phyloP scores from a whole-genome alignment of 169 alveolate species.

The Plasmodium chabaudi region DNA sequence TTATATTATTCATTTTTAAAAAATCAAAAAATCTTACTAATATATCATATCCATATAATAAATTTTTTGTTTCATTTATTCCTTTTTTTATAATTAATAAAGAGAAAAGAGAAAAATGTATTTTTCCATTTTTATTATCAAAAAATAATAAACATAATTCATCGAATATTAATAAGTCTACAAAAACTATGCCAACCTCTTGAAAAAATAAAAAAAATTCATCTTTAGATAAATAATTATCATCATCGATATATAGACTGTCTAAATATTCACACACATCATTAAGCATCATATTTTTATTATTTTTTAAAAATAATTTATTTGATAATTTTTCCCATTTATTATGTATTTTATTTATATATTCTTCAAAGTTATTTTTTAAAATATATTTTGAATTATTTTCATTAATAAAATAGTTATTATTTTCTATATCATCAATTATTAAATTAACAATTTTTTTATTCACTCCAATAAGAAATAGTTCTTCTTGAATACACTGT shows the following conservation, averaged over 20 bases:
- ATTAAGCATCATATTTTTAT: constrained; percentile 45
- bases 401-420: neutral
- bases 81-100: constrained; percentile 52
- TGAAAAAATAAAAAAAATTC: constrained; percentile 63
- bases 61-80: constrained; percentile 46
- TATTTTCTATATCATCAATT: constrained; percentile 17
- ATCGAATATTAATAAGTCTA: constrained; percentile 41
- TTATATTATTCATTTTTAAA: constrained; percentile 22
- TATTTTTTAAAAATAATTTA: constrained; percentile 48
- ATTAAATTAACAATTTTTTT: constrained; percentile 19
- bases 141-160: constrained; percentile 49
- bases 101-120: constrained; percentile 38
- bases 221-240: constrained; percentile 47
- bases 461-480: constrained; percentile 22
- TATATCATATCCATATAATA: constrained; percentile 54
- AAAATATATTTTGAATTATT: constrained; percentile 14
- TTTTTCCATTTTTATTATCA: constrained; percentile 28
- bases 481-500: constrained; percentile 28
- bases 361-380: constrained; percentile 35
- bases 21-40: constrained; percentile 27
- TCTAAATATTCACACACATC: constrained; percentile 70
- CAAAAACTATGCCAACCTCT: constrained; percentile 55
- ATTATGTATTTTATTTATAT: constrained; percentile 36
- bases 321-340: constrained; percentile 56
- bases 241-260: constrained; percentile 42